These are phyloP conservation scores for Fusarium multiceps DNA, from an alignment of 2,329 filamentous ascomycete species.

Conservation along the genomic window DNA sequence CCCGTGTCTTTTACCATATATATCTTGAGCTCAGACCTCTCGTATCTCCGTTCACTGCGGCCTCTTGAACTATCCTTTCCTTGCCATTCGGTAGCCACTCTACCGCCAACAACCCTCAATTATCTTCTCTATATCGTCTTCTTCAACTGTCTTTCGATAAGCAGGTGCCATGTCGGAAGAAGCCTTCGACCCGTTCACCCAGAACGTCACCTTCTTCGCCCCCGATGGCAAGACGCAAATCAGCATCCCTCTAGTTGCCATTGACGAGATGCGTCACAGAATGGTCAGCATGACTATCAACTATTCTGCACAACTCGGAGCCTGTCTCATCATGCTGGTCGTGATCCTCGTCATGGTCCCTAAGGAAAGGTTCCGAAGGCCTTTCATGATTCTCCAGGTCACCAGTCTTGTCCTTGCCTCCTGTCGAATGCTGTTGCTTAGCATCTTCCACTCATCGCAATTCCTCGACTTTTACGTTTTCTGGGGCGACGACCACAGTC, in stretches of 20 bases:
- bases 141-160: not conserved
- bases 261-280: conserved; percentile 51
- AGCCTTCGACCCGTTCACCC: conserved; percentile 51
- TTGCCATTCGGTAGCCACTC: not conserved
- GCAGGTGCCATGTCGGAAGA: conserved; percentile 35
- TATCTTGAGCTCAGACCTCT: conserved; percentile 25
- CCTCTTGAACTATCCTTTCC: conserved; percentile 5
- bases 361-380: conserved; percentile 70
- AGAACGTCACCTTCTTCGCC: conserved; percentile 52
- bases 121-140: not conserved
- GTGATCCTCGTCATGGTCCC: conserved; percentile 76
- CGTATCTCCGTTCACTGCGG: conserved; percentile 5
- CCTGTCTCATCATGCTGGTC: conserved; percentile 71
- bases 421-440: conserved; percentile 67
- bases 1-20: not conserved
- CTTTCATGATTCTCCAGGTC: conserved; percentile 74
- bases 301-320: conserved; percentile 77
- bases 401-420: conserved; percentile 69
- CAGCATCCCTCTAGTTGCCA: conserved; percentile 46
- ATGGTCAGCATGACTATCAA: conserved; percentile 63
- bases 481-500: conserved; percentile 65
- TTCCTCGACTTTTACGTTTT: conserved; percentile 71
- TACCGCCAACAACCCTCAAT: not conserved
- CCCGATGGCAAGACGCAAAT: conserved; percentile 49
- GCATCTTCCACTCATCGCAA: conserved; percentile 69